These are phyloP conservation scores for Stachybotrys chlorohalonatus DNA, from an alignment of 2,329 filamentous ascomycete genomes.

Conservation along the genomic window DNA sequence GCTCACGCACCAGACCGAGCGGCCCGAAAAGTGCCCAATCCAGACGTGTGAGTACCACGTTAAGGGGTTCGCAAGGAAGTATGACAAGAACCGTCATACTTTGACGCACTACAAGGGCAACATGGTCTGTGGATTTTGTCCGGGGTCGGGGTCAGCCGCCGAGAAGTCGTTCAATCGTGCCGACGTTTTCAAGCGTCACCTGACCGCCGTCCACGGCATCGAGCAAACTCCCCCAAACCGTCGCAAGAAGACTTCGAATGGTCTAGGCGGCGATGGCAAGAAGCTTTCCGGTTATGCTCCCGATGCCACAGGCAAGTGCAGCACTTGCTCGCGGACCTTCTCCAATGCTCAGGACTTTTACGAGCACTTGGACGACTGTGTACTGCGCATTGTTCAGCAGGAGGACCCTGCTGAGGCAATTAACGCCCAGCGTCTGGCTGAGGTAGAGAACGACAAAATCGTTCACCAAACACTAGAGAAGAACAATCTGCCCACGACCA, in stretches of 20 bases:
- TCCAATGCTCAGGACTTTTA: constrained; percentile 95
- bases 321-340: constrained; percentile 86
- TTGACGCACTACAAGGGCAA: constrained; percentile 94
- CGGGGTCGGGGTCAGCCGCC: constrained; percentile 75
- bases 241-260: constrained; percentile 55
- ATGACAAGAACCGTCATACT: constrained; percentile 93
- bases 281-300: constrained; percentile 63
- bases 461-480: constrained; percentile 55
- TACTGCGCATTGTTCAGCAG: constrained; percentile 62
- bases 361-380: constrained; percentile 82
- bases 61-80: constrained; percentile 91
- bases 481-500: constrained; percentile 46
- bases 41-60: constrained; percentile 83
- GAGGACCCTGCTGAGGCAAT: constrained; percentile 61
- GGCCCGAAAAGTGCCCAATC: constrained; percentile 92
- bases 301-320: constrained; percentile 87
- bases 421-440: constrained; percentile 57
- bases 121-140: constrained; percentile 94
- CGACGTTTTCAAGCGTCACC: constrained; percentile 90
- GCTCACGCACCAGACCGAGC: constrained; percentile 84
- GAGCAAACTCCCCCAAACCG: constrained; percentile 91
- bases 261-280: constrained; percentile 40
- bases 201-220: constrained; percentile 83
- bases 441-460: constrained; percentile 55
- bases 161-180: constrained; percentile 96